Evolutionary conservation across 2,329 filamentous ascomycete species (phyloP), one percentile per base, ranked within the genome.

Genomic region (Neonectria magnoliae): DNA sequence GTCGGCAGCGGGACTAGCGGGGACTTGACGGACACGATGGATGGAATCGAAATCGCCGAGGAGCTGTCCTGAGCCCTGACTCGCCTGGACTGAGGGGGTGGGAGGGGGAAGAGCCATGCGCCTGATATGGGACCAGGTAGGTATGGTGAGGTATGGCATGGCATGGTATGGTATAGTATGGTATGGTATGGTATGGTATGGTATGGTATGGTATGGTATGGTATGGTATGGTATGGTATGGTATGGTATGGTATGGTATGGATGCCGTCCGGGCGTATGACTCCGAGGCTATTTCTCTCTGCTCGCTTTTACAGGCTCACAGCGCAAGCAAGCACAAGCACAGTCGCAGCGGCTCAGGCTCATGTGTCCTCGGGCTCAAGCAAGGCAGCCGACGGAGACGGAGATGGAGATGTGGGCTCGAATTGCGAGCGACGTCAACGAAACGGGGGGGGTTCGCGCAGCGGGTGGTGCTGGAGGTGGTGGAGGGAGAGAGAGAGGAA

Each of bases 1-100:
- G 67, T 69, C 68, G 60, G 66, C 60, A 65, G 59, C 67, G 64
- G 64, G 45, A 63, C 69, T 68, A 60, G 63, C 62, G 62, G 69
- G 64, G 51, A 38, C 57, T 18, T 38, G 22, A 62, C 51, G 57
- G 62, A 48, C 38, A 47, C 20, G n/a, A 50, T 53, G 31, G 58
- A 57, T 20, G 25, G 25, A 57, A 42, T 33, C 54, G 42, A 57
- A 57, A 50, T 57, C 54, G 60, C 33, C 57, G 52, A 54, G 60
- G 50, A 38, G 18, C 33, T 38, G 36, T 51, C 42, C 27, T 41
- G 16, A 6, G 27, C 10, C 36, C 48, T 60, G 57, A 60, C 57
- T 60, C 57, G 57, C 47, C 44, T 53, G 48, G 57, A 25, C 36
- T 3, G 14, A 14, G 36, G 33, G 57, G 57, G 27, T 5, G 27